Evolutionary conservation across 2,329 filamentous ascomycete genomes (phyloP), one percentile per base, ranked within the genome.

Genomic region (Monosporascus ibericus): DNA sequence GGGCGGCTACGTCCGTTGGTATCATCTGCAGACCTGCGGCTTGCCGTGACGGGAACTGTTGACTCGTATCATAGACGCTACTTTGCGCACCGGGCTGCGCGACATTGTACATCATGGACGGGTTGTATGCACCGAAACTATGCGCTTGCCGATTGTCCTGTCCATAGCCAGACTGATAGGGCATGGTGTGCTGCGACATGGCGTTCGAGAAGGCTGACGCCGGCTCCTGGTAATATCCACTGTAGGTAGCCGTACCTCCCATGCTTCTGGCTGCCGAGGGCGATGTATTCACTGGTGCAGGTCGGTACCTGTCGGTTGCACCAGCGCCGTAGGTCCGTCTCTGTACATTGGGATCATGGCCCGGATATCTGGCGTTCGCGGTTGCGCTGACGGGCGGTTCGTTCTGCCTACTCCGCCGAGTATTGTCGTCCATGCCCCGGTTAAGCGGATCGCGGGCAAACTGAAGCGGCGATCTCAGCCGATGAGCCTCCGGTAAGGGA

Each of bases 91-190:
- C 75, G 64, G 83, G 75, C 67, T 85, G 84, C 66, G 79, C 75
- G 64, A 92, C 86, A 73, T 85, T 86, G 76, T 95, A 95, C 80
- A 94, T 86, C 75, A 92, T 84, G 58, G 82, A 81, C 50, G 84
- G 71, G 63, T 75, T 84, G 75, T 81, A 87, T 69, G 74, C 75
- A 65, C 73, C 70, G 63, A 82, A 85, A 59, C 69, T 69, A 61
- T 78, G 78, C 56, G 77, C 70, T 63, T 77, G 77, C 58, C 80
- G 77, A 60, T 79, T 77, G 55, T 85, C 82, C 59, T 84, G 80
- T 54, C 77, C 75, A 69, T 88, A 90, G 62, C 85, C 84, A 46
- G 82, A 73, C 63, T 81, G 81, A 69, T 77, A 76, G 49, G 72
- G 66, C 68, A 82, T 74, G 48, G 72, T 66, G 54, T 71, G 71